Evolutionary conservation across 345 rosid genomes (phyloP).

Genomic region (Camelina laxa): DNA sequence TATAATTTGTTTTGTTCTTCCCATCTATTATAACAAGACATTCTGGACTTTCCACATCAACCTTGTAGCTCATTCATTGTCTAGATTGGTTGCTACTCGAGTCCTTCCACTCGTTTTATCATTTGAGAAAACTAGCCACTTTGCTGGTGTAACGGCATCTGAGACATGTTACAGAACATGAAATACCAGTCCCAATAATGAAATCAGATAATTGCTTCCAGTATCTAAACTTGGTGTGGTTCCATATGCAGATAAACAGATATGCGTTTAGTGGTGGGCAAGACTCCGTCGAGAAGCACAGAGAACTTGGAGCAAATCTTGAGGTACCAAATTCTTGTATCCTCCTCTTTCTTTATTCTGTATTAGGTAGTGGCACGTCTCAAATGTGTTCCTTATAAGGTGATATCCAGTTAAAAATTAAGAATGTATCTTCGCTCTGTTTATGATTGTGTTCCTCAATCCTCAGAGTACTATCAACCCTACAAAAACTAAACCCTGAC

Average conservation of each 20-base stretch:
- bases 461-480: not conserved
- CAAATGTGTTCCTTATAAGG: slow-evolving; percentile 9
- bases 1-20: slow-evolving; percentile 9
- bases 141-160: not conserved
- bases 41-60: not conserved
- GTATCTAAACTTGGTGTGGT: not conserved
- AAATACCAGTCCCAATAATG: not conserved
- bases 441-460: not conserved
- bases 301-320: slow-evolving; percentile 79
- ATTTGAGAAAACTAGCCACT: not conserved
- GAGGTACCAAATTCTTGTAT: slow-evolving; percentile 59
- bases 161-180: not conserved
- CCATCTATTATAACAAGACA: not conserved
- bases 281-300: slow-evolving; percentile 71
- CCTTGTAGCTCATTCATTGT: not conserved
- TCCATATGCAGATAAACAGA: slow-evolving; percentile 64
- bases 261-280: slow-evolving; percentile 90
- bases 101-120: not conserved
- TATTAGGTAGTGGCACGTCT: not conserved
- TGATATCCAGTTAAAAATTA: not conserved
- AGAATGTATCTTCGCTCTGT: not conserved
- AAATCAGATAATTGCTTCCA: not conserved
- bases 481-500: not conserved
- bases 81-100: not conserved
- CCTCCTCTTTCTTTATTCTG: not conserved